Conservation (phyloP, 148 eudicot species). For the Chenopodium suecicum region DNA sequence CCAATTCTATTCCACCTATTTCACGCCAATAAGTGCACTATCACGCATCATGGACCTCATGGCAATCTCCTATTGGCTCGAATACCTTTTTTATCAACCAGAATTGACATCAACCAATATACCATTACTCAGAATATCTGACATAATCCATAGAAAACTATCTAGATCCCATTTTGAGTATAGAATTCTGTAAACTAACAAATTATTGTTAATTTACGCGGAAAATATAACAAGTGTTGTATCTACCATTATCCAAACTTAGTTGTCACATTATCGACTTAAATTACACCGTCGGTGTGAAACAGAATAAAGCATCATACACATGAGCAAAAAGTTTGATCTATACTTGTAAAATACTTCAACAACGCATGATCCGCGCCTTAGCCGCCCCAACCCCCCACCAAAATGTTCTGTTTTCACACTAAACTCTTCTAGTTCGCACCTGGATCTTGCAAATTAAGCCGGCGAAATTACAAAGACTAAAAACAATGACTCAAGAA, state of each 20-base stretch:
- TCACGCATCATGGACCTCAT: not conserved
- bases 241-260: too few relatives aligned
- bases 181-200: too few relatives aligned
- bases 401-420: not conserved
- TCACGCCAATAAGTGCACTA: not conserved
- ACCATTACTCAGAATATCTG: not conserved
- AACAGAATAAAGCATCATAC: not conserved
- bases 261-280: too few relatives aligned
- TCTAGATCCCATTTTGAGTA: not conserved
- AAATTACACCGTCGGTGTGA: too few relatives aligned
- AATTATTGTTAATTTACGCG: too few relatives aligned
- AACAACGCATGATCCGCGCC: not conserved
- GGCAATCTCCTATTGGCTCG: not conserved
- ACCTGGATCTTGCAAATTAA: slow-evolving; percentile 24
- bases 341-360: not conserved
- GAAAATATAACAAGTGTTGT: too few relatives aligned
- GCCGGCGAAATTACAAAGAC: slow-evolving; percentile 14
- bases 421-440: slow-evolving; percentile 5
- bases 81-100: not conserved
- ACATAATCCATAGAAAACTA: not conserved
- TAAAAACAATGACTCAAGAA: slow-evolving; percentile 23
- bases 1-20: not conserved
- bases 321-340: not conserved
- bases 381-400: not conserved
- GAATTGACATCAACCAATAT: not conserved